Base-by-base conservation (phyloP, 176 grass and related monocot species). In the Cocos nucifera region DNA sequence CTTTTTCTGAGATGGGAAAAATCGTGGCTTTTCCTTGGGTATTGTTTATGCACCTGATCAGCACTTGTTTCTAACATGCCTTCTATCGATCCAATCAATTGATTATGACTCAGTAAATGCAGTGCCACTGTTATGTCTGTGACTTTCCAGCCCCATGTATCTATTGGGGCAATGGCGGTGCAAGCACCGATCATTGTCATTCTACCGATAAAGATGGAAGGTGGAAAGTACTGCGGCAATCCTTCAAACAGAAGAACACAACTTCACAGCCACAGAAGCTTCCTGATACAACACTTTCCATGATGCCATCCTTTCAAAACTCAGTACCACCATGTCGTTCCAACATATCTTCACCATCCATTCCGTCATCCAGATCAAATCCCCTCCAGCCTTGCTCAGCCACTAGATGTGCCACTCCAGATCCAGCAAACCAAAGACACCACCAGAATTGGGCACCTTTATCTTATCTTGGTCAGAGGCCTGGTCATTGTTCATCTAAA, bases 121-220 rank as follows among this genome's bases (percentile, higher is more conserved):
- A 99, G 94, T 99, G 94, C 69, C 85, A 99, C 75, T 99, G 94
- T 67, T 99, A 81, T 79, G 94, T 99, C 19, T 99, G 94, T 75
- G 94, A 99, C 1, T 27, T 61, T 24, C 85, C 57, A 62, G 94
- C 94, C 73, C 94, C 94, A 59, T 99, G 94, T 65, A 77, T 15
- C 48, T 86, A 76, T 50, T 99, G 94, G 94, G 81, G 82, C 75
- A 78, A 69, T 19, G 77, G 75, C 62, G 39, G 50, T 15, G 55
- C 44, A 16, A 15, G 32, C 56, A 62, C n/a, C 17, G 80, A 88
- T 75, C 94, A 99, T 75, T 99, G 94, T 4, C 73, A 99, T 74
- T 84, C 94, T 61, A 93, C 79, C 0, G 88, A 99, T 65, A 89
- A 93, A 78, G 76, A 80, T 49, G 17, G 28, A 51, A 76, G 35